These are phyloP conservation scores for Tulasnella sp. DNA, from an alignment of 768 basidiomycete genomes.

Conservation along the genomic window DNA sequence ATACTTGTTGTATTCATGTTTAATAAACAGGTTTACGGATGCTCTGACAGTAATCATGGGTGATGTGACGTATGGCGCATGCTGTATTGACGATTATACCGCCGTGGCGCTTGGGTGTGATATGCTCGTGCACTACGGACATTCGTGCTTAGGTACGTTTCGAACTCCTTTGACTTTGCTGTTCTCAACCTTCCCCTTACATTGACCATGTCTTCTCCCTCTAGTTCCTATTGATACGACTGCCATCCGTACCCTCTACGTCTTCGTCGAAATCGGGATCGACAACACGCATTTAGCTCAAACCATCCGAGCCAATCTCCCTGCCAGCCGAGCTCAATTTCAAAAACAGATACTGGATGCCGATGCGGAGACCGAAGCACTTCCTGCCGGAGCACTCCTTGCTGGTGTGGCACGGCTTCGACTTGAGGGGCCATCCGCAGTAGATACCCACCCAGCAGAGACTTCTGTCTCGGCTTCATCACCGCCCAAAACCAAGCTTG, in stretches of 20 bases:
- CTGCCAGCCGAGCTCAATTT: constrained; percentile 62
- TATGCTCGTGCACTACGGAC: constrained; percentile 97
- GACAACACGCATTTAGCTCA: constrained; percentile 76
- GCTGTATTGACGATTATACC: constrained; percentile 97
- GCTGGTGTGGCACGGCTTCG: constrained; percentile 24
- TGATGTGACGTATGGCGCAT: constrained; percentile 97
- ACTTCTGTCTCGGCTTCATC: neutral
- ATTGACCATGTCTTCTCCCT: neutral
- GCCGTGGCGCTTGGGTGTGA: constrained; percentile 93
- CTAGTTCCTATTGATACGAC: constrained; percentile 93
- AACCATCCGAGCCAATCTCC: constrained; percentile 85
- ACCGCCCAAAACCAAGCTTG: constrained; percentile 55
- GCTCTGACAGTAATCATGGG: constrained; percentile 90
- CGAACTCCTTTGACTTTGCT: constrained; percentile 10
- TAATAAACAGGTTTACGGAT: constrained; percentile 56
- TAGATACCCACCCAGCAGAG: neutral
- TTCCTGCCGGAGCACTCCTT: constrained; percentile 40
- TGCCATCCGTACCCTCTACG: constrained; percentile 86
- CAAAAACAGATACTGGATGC: constrained; percentile 52
- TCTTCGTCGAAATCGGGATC: constrained; percentile 95
- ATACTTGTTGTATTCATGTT: neutral
- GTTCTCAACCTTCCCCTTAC: neutral
- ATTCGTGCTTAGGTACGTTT: constrained; percentile 85
- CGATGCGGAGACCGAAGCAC: constrained; percentile 40
- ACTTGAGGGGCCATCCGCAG: neutral